A percentile compares a stretch with the other conserved stretches of the same genome.
These are phyloP conservation scores for Pinus albicaulis DNA, from an alignment of 75 land plant species.

Conservation along the genomic window DNA sequence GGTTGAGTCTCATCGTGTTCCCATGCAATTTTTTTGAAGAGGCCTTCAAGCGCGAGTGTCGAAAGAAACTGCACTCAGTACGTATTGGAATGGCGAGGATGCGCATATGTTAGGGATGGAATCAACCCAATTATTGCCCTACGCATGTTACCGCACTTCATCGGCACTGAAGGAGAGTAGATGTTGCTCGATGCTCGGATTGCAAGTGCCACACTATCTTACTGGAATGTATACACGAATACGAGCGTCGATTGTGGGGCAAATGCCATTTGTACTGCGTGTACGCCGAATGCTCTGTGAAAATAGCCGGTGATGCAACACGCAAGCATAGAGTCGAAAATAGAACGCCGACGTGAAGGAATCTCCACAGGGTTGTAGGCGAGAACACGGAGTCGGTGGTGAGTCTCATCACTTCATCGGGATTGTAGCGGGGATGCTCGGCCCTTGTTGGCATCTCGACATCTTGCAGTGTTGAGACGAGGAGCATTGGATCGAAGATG, in stretches of 20 bases:
- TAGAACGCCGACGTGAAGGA: slow-evolving; percentile 68
- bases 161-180: not conserved
- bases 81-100: slow-evolving; percentile 31
- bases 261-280: slow-evolving; percentile 68
- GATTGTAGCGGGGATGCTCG: slow-evolving; percentile 32
- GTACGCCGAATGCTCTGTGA: slow-evolving; percentile 66
- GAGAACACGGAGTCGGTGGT: slow-evolving; percentile 52
- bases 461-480: slow-evolving; percentile 26
- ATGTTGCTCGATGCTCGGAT: slow-evolving; percentile 28
- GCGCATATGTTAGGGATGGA: slow-evolving; percentile 51
- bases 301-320: slow-evolving; percentile 83
- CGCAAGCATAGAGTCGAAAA: slow-evolving; percentile 68
- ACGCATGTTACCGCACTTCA: slow-evolving; percentile 35
- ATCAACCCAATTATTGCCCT: slow-evolving; percentile 40
- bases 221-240: slow-evolving; percentile 40
- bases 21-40: not conserved
- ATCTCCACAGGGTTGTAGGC: slow-evolving; percentile 77
- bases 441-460: slow-evolving; percentile 28
- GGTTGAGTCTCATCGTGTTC: not conserved
- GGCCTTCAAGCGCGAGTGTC: slow-evolving; percentile 44
- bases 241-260: slow-evolving; percentile 24
- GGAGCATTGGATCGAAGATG: slow-evolving; percentile 40
- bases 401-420: slow-evolving; percentile 34
- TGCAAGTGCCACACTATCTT: slow-evolving; percentile 5
- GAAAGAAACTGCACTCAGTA: slow-evolving; percentile 47